phyloP scores from a whole-genome alignment of 352 stramenopile genomes.

The Pseudoperonospora humuli region DNA sequence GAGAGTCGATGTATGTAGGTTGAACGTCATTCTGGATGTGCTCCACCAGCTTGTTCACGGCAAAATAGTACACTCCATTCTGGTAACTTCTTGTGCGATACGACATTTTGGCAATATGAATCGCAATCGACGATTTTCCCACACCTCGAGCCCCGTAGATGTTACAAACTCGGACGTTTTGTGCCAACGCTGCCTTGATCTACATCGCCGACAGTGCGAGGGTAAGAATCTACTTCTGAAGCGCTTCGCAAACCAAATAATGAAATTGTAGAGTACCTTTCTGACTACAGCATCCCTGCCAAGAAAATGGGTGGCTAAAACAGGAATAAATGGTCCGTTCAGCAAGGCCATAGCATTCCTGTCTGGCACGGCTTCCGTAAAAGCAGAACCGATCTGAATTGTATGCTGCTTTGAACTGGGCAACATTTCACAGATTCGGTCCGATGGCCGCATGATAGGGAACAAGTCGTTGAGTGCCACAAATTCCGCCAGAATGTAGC shows the following conservation, averaged over 20 bases:
- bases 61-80: conserved; percentile 49
- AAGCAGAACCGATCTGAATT: conserved; percentile 13
- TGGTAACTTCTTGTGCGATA: conserved; percentile 36
- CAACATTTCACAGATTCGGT: conserved; percentile 32
- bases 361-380: conserved; percentile 1
- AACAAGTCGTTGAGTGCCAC: conserved; percentile 37
- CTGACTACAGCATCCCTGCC: conserved; percentile 36
- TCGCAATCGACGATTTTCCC: conserved; percentile 56
- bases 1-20: background rate
- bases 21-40: conserved; percentile 18
- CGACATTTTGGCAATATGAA: conserved; percentile 41
- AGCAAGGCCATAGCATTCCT: conserved; percentile 27
- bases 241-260: background rate
- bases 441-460: conserved; percentile 12
- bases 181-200: conserved; percentile 21
- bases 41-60: conserved; percentile 33
- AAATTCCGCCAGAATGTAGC: conserved; percentile 29
- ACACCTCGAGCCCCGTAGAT: conserved; percentile 36
- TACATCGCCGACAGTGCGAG: conserved; percentile 8
- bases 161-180: conserved; percentile 42
- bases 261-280: conserved; percentile 25
- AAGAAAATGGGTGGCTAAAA: conserved; percentile 48
- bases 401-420: conserved; percentile 14
- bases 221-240: conserved; percentile 1
- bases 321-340: conserved; percentile 43